Base-by-base conservation (phyloP, 495 filamentous ascomycete species). In the Aspergillus diversus region DNA sequence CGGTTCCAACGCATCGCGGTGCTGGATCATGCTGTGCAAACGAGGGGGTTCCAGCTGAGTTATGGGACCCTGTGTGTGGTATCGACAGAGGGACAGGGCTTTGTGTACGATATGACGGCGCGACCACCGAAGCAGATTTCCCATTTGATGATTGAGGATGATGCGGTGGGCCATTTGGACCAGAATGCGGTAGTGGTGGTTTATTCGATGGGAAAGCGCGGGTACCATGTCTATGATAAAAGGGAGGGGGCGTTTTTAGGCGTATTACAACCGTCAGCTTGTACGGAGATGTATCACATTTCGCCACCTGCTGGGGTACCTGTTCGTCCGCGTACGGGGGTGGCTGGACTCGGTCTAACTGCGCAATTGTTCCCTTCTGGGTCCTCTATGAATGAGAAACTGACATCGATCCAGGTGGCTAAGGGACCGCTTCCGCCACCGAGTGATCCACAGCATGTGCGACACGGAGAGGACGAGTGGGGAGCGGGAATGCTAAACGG, bases 51-150 rank as follows among this genome's bases (percentile, higher is more conserved):
- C 53, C 76, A 79, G 54, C 49, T 79, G 33, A 77, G 75, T 0
- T 67, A 76, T 55, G 71, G 62, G 65, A 79, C 75, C 0, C 74
- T 79, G 3, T 79, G 76, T 48, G 76, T 79, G 43, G 76, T 79
- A 1, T 79, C 76, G 0, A 77, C 63, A 35, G 27, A 74, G 57
- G 76, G 74, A 12, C 69, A 74, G 15, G 76, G 76, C 0, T 79
- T 79, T 56, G 75, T 79, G 0, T 79, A 77, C 59, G 76, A 79
- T 48, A 77, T 79, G 76, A 73, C 69, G 0, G 61, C 76, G 55
- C 65, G 73, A 1, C 76, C 76, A 27, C 76, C 76, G 2, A 63
- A 48, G 31, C 57, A 68, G 67, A 74, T 54, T 0, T 75, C 71
- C 2, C 68, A 71, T 12, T 42, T 77, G 8, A 55, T 54, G 3